Conservation (phyloP, 371 early-diverging fungal genomes). For the Haplosporangium sp. region DNA sequence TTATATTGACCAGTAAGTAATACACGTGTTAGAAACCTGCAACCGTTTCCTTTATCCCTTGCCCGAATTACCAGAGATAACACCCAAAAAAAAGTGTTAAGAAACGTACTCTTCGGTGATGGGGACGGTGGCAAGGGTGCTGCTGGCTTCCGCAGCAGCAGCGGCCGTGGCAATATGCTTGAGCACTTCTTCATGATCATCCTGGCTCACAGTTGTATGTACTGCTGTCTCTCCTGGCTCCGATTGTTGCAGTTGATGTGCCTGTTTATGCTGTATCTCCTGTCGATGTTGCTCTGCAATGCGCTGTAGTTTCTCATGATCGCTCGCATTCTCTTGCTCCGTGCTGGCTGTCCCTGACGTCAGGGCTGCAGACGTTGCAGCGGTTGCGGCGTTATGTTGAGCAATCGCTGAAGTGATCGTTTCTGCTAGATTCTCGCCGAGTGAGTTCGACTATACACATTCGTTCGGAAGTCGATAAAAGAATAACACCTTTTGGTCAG, state of each 20-base stretch:
- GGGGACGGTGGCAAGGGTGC: neutral
- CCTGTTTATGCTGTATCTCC: constrained; percentile 19
- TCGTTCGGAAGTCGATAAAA: too few species aligned
- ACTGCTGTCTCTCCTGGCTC: neutral
- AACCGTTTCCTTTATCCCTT: neutral
- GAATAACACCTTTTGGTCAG: too few species aligned
- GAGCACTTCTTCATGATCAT: constrained; percentile 6
- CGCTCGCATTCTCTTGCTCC: constrained; percentile 27
- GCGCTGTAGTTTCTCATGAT: constrained; percentile 28
- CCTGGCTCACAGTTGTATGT: constrained; percentile 7
- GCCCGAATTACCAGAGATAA: neutral
- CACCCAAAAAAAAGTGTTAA: too few species aligned
- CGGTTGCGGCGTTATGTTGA: too few species aligned
- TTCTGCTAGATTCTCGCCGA: too few species aligned
- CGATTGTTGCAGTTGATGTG: constrained; percentile 13
- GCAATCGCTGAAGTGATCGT: too few species aligned
- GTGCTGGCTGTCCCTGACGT: constrained; percentile 5
- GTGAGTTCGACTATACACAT: too few species aligned
- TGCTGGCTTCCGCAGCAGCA: constrained; percentile 5
- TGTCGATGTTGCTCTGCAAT: constrained; percentile 34
- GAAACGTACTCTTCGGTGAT: neutral
- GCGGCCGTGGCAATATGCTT: constrained; percentile 19
- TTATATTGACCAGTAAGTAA: neutral
- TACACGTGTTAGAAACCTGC: neutral
- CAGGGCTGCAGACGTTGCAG: neutral